phyloP scores from a whole-genome alignment of 192 early-diverging fungal species.

The Backusella sp. region DNA sequence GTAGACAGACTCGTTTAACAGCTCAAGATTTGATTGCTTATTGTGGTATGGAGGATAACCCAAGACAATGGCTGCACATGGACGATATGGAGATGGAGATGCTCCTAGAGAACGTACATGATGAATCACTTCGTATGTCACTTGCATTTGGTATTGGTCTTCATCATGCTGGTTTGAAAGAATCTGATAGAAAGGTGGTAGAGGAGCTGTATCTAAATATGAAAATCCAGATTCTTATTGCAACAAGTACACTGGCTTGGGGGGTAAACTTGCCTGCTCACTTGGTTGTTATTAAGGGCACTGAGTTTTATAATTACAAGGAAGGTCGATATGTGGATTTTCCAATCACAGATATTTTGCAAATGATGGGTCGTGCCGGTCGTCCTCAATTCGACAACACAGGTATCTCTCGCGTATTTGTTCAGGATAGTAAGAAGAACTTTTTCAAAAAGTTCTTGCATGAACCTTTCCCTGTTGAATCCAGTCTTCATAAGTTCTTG shows the following conservation, averaged over 20 bases:
- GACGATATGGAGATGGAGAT: constrained; percentile 76
- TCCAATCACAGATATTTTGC: constrained; percentile 96
- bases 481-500: constrained; percentile 67
- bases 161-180: constrained; percentile 94
- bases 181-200: constrained; percentile 80
- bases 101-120: constrained; percentile 70
- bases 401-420: constrained; percentile 90
- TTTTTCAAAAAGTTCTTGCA: constrained; percentile 99
- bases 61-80: constrained; percentile 86
- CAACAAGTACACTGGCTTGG: constrained; percentile 96
- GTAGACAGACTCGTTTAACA: constrained; percentile 94
- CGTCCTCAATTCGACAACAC: constrained; percentile 95
- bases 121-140: constrained; percentile 72
- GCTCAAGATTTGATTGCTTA: constrained; percentile 94
- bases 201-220: constrained; percentile 93
- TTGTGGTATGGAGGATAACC: constrained; percentile 92
- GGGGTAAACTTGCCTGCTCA: constrained; percentile 98
- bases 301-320: constrained; percentile 95
- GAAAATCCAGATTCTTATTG: constrained; percentile 96
- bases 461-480: constrained; percentile 92
- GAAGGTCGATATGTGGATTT: constrained; percentile 90
- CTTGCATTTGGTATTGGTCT: constrained; percentile 96
- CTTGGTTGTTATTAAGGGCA: constrained; percentile 97
- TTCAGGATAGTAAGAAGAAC: constrained; percentile 94
- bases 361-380: constrained; percentile 99